Base-by-base conservation (phyloP, 2,329 filamentous ascomycete genomes). In the Neofusicoccum cordaticola region DNA sequence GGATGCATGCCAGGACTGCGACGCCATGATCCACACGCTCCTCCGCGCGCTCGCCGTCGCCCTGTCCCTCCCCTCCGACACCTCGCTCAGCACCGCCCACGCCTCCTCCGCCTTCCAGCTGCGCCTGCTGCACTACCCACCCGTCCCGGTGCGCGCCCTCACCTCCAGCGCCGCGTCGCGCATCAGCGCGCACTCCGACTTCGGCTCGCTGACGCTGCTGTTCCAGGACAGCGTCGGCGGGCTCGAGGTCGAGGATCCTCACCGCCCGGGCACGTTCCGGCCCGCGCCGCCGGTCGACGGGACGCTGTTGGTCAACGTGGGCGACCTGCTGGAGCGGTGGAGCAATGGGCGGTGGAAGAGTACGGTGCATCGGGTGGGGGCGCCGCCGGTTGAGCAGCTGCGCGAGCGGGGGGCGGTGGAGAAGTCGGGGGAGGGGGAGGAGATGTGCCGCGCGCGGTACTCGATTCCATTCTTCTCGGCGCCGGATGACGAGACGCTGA, bases 131-230 rank as follows among this genome's bases (percentile, higher is more conserved):
- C 78, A 80, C 65, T 80, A 81, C 66, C 78, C 78, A 1, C 60
- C 75, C 5, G 66, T 79, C 7, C 64, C 70, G 0, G 69, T 70
- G 1, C 48, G 61, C 1, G 67, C 76, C n/a, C 69, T 80, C 7
- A 15, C 27, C 2, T 15, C 65, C 1, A 56, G 68, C 7, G 69
- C 71, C 34, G 68, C 69, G 2, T 69, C 72, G 2, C 70, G 79
- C 2, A 80, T 80, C 57, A 72, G 75, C 15, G 77, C 79, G 1
- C 80, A 82, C 58, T 78, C 75, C 1, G 79, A 80, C 66, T 80
- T 78, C 66, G 78, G 78, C 7, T 74, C 74, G 1, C 66, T 80
- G 45, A 81, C 79, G 3, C 67, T 80, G 9, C 71, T 81, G 1
- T 80, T 80, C 65, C 79, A 80, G 62, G 79, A 81, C 56, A 58